Evolutionary conservation across 345 rosid species (phyloP).

Genomic region (Arabidopsis suecica): DNA sequence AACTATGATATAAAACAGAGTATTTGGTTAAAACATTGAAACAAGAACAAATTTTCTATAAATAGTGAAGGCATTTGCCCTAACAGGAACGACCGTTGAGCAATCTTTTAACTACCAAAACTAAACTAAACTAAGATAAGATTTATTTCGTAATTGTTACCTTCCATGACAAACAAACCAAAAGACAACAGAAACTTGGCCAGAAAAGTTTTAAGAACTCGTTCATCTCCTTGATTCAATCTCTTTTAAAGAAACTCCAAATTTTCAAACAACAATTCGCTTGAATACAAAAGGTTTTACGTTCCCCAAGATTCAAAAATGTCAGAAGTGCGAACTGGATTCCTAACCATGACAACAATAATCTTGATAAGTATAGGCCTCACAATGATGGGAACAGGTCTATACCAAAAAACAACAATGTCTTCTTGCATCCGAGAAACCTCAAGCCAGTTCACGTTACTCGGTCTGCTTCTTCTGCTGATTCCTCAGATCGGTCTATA

Average conservation of each 20-base stretch:
- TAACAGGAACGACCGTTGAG: not conserved
- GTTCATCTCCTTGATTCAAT: constrained; percentile 3
- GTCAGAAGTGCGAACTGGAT: constrained; percentile 12
- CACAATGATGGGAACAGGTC: constrained; percentile 32
- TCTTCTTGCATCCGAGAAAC: constrained; percentile 29
- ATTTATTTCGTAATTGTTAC: not conserved
- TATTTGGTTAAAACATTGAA: not conserved
- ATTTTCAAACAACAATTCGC: not conserved
- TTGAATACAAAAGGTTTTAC: not conserved
- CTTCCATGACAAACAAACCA: constrained; percentile 7
- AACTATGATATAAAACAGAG: not conserved
- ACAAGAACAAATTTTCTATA: not conserved
- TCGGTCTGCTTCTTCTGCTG: constrained; percentile 24
- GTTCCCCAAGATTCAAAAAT: constrained; percentile 7
- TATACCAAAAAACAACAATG: constrained; percentile 17
- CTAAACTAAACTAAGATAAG: not conserved
- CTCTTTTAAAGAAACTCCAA: not conserved
- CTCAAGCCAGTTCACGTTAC: not conserved
- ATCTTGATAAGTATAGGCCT: constrained; percentile 29
- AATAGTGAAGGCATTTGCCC: not conserved
- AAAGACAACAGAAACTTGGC: not conserved
- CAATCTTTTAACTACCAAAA: not conserved
- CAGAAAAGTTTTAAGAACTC: not conserved
- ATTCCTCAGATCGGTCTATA: constrained; percentile 33
- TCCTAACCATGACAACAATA: constrained; percentile 30